phyloP scores from a whole-genome alignment of 441 rosid genomes.

The Syzygium syzygioides region DNA sequence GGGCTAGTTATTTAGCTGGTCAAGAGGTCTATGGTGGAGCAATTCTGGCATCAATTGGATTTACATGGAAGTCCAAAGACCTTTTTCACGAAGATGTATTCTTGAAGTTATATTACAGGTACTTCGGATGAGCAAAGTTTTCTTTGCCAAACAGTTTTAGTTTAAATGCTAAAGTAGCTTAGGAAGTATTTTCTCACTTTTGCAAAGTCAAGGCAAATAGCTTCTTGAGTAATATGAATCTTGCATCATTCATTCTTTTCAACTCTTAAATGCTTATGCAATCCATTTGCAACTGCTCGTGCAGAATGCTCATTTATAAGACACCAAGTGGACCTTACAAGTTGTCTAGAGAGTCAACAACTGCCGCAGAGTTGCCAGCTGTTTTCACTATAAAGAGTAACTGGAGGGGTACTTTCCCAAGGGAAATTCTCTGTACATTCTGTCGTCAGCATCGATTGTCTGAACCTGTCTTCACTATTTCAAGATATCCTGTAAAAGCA shows the following conservation, averaged over 20 bases:
- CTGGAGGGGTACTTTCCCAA: conserved; percentile 86
- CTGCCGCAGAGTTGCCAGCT: conserved; percentile 65
- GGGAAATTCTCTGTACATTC: conserved; percentile 67
- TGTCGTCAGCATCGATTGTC: conserved; percentile 83
- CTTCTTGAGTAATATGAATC: background rate
- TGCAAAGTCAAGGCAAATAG: background rate
- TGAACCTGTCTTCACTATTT: conserved; percentile 60
- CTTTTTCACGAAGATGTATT: conserved; percentile 65
- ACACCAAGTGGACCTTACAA: conserved; percentile 81
- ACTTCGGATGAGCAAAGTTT: background rate
- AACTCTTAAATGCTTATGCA: background rate
- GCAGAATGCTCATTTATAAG: conserved; percentile 27
- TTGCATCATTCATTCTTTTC: background rate
- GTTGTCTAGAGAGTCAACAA: conserved; percentile 67
- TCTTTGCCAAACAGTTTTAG: background rate
- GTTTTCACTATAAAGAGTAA: conserved; percentile 63
- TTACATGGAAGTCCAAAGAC: conserved; percentile 64
- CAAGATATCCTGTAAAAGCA: conserved; percentile 31
- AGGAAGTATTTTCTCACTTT: background rate
- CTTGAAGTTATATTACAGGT: conserved; percentile 82
- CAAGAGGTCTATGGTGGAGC: conserved; percentile 78
- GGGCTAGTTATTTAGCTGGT: conserved; percentile 75
- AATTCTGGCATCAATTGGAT: conserved; percentile 86
- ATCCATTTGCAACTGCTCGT: background rate
- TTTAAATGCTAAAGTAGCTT: background rate